Base-by-base conservation (phyloP, 1,284 basidiomycete genomes). In the Apiotrichum siamense region DNA sequence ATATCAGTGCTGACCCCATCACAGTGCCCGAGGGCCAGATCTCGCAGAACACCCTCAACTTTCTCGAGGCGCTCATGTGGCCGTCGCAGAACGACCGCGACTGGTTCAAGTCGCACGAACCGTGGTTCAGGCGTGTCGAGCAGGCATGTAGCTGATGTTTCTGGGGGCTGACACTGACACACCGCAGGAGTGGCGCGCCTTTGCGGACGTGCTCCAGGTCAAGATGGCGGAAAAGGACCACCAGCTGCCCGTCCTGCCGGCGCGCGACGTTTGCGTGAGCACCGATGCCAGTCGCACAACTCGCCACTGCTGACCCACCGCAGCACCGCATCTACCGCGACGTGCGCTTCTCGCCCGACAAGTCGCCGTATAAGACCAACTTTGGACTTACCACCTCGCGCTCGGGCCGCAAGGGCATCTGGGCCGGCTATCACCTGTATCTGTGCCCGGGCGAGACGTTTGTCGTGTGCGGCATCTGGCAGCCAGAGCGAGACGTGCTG, bases 341-440 rank as follows among this genome's bases (percentile, higher is more conserved):
- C 50, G 74, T 92, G 15, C 82, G 91, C n/a, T 94, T 94, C 71
- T 88, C 87, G 21, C 60, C 62, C 9, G 70, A 73, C 54, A 71
- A 71, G 74, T 93, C 92, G 3, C 92, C 92, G 0, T 96, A 96
- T 76, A 94, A 96, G 75, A 81, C 75, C 4, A 79, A 79, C 5
- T 81, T 94, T 36, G 69, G 65, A 25, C 52, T 70, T 39, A 63
- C 67, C 17, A 67, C 67, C 26, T 65, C 61, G 12, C 66, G 71
- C 23, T 62, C 63, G 3, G 74, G 74, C 3, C 61, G 73, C 2
- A 73, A 72, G 53, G 74, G 74, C 11, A 57, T 69, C 23, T 75
- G 66, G 64, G 74, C 71, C 21, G 65, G 62, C 4, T 75, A 72
- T 58, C 63, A 69, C 57, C 54, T 72, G 13, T 65, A 63, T 36